phyloP scores from a whole-genome alignment of 176 grass and related monocot genomes.

The Secale cereale region DNA sequence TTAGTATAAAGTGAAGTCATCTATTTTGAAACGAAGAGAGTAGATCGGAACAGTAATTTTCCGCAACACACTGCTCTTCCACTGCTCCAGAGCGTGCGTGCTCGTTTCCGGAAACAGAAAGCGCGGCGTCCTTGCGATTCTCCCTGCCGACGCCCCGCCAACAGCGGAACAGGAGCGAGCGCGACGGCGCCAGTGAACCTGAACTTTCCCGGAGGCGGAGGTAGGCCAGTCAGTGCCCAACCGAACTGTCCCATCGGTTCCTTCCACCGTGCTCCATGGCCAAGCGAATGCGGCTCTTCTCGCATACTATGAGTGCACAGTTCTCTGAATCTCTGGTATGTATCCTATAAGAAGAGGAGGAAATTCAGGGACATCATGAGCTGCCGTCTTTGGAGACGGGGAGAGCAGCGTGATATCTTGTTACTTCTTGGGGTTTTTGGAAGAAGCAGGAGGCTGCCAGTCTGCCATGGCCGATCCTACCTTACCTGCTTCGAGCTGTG shows the following conservation, averaged over 20 bases:
- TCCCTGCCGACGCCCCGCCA: not conserved
- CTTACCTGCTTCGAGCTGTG: not conserved
- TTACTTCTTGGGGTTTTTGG: not conserved
- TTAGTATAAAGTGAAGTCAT: no score
- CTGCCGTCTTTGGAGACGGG: not conserved
- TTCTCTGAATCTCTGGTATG: not conserved
- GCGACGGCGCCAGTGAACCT: not conserved
- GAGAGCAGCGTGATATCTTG: not conserved
- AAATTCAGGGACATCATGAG: not conserved
- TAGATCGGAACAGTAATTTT: no score
- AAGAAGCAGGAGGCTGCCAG: not conserved
- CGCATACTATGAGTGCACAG: no score
- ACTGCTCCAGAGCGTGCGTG: not conserved
- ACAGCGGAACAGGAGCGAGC: not conserved
- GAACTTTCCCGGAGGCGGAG: not conserved
- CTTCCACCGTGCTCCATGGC: not conserved
- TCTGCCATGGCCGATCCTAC: not conserved
- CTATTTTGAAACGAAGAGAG: no score
- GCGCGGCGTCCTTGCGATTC: not conserved
- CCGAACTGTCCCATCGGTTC: not conserved
- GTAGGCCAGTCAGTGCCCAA: not conserved
- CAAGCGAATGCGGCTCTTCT: not conserved
- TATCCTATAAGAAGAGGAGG: not conserved
- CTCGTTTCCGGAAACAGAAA: not conserved
- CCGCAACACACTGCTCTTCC: not conserved